A percentile compares a stretch with the other conserved stretches of the same genome.
phyloP scores from a whole-genome alignment of 306 rosid genomes.

The Vicia faba region DNA sequence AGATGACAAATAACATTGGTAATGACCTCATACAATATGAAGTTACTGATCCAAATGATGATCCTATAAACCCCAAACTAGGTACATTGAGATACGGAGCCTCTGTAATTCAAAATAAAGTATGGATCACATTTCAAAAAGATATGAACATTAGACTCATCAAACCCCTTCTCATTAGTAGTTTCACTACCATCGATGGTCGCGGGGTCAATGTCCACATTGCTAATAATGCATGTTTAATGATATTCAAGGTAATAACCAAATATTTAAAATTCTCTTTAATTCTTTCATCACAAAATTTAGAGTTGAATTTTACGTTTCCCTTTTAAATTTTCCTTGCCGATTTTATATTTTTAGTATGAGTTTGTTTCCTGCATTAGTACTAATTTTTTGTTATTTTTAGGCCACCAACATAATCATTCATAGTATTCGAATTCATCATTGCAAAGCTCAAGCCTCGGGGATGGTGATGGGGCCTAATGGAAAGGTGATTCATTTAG shows the following conservation, averaged over 20 bases:
- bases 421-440: constrained; percentile 38
- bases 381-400: background rate
- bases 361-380: background rate
- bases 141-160: constrained; percentile 36
- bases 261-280: background rate
- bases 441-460: constrained; percentile 38
- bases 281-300: background rate
- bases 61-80: constrained; percentile 28
- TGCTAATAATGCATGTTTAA: constrained; percentile 40
- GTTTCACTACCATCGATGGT: constrained; percentile 50
- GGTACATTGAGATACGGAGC: constrained; percentile 44
- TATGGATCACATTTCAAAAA: constrained; percentile 44
- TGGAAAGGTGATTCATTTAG: constrained; percentile 38
- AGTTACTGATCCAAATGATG: constrained; percentile 40
- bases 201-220: constrained; percentile 34
- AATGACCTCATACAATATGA: constrained; percentile 34
- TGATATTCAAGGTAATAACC: constrained; percentile 37
- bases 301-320: background rate
- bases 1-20: constrained; percentile 39
- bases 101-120: constrained; percentile 41
- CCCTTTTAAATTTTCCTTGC: background rate
- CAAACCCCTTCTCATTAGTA: constrained; percentile 44
- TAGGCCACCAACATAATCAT: constrained; percentile 39
- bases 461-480: constrained; percentile 43
- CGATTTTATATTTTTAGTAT: background rate